Base-by-base conservation (phyloP, 116 monocot species). In the Phalaenopsis hybrid region DNA sequence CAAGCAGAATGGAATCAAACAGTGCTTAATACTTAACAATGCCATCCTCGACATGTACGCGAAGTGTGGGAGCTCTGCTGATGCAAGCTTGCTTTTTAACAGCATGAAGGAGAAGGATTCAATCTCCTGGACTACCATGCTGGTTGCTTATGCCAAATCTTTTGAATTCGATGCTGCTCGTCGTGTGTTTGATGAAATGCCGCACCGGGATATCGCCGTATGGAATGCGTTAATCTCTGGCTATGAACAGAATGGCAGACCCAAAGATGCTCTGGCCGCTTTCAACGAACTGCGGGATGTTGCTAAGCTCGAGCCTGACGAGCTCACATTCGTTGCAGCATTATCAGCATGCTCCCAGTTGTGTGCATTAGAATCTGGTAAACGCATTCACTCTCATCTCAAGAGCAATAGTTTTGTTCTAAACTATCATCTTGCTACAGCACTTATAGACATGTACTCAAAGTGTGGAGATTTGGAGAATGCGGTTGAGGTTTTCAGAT, bases 51-150 rank as follows among this genome's bases (percentile, higher is more conserved):
- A 88, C 51, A 85, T 91, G 88, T 86, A 86, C 28, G 70, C 82
- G 6, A 91, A 88, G 68, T 88, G 88, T 21, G 83, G 81, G 37
- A 81, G 85, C 78, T 72, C 86, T 28, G 83, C 78, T 15, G 82
- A 88, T 16, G 86, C 91, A 1, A 46, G 70, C 23, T 8, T 46
- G 44, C 57, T 86, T 46, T 91, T 91, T 43, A 83, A 89, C 4
- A 58, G 28, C 23, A 87, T 89, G 87, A 50, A n/a, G 6, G 81
- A 81, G 6, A 86, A 68, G 85, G 91, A 91, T 78, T 69, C 83
- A 31, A 48, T 88, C 68, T 83, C 91, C 0, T 88, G 89, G 92
- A 88, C 87, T 0, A 88, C 92, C 3, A 86, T 92, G 88, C 58
- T 92, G 18, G 72, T 76, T 8, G 92, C 84, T 2, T 84, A 79